These are phyloP conservation scores for Mycena olivaceomarginata DNA, from an alignment of 768 basidiomycete species.

Conservation along the genomic window DNA sequence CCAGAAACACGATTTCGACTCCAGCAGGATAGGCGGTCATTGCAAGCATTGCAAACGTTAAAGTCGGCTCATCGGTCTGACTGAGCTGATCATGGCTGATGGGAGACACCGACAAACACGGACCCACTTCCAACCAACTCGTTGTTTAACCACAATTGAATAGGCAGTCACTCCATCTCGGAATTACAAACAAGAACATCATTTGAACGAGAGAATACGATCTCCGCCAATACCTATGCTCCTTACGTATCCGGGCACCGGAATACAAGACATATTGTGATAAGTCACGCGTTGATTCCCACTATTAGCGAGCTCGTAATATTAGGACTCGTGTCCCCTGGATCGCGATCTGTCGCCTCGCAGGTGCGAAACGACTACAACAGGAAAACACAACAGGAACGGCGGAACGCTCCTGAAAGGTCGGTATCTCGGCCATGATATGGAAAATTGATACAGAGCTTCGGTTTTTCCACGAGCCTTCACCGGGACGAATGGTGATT, in stretches of 20 bases:
- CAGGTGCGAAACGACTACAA: not conserved
- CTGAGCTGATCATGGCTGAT: not conserved
- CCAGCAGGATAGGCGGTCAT: slow-evolving; percentile 7
- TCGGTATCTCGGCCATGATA: not conserved
- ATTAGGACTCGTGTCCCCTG: not conserved
- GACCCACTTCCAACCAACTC: too few species aligned
- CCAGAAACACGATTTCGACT: slow-evolving; percentile 35
- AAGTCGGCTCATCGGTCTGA: not conserved
- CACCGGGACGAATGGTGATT: not conserved
- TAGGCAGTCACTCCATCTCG: too few species aligned
- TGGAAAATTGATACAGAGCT: slow-evolving; percentile 16
- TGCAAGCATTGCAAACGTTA: too few species aligned
- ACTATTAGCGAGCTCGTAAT: not conserved
- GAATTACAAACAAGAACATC: too few species aligned
- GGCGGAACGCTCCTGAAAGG: not conserved
- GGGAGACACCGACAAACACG: too few species aligned
- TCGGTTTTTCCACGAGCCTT: not conserved
- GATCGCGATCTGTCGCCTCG: not conserved
- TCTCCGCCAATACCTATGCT: too few species aligned
- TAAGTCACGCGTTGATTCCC: too few species aligned
- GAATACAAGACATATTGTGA: too few species aligned
- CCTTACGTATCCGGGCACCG: too few species aligned
- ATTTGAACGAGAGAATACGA: too few species aligned
- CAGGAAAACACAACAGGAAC: not conserved
- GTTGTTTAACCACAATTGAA: too few species aligned